Evolutionary conservation across 495 filamentous ascomycete species (phyloP).

Genomic region (Penicillium argentinense): DNA sequence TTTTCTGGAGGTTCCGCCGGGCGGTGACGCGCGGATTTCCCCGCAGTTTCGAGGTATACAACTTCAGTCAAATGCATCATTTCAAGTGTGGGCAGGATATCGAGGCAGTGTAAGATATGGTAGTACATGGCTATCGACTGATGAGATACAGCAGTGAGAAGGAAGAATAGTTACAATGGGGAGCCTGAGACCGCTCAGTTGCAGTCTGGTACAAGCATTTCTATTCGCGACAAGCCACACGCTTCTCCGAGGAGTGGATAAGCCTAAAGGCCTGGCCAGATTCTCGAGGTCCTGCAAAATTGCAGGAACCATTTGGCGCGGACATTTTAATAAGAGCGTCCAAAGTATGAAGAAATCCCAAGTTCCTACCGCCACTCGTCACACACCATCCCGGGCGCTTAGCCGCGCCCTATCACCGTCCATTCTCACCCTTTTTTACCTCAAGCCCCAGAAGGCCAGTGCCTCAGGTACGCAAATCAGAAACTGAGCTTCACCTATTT

Average conservation of each 20-base stretch:
- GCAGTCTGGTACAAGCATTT: neutral
- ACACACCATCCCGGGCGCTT: slow-evolving; percentile 21
- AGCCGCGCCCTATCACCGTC: slow-evolving; percentile 20
- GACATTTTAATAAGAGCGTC: too few relatives aligned
- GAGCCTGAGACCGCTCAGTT: neutral
- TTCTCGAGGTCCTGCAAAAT: neutral
- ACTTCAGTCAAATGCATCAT: neutral
- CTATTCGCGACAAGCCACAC: neutral
- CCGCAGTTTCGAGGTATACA: slow-evolving; percentile 4
- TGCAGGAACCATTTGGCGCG: slow-evolving; percentile 4
- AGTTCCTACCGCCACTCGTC: slow-evolving; percentile 14
- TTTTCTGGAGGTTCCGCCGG: slow-evolving; percentile 18
- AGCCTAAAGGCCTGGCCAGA: neutral
- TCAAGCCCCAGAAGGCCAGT: neutral
- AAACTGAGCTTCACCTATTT: neutral
- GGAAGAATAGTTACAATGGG: neutral
- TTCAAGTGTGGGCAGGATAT: too few relatives aligned
- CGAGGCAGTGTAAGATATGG: too few relatives aligned
- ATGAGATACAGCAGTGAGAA: neutral
- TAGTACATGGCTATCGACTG: too few relatives aligned
- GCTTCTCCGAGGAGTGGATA: neutral
- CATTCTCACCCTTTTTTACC: neutral
- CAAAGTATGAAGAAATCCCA: neutral
- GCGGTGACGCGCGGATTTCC: slow-evolving; percentile 14
- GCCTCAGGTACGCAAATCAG: slow-evolving; percentile 7